phyloP scores from a whole-genome alignment of 129 eudicot species.

The Centaurea solstitialis region DNA sequence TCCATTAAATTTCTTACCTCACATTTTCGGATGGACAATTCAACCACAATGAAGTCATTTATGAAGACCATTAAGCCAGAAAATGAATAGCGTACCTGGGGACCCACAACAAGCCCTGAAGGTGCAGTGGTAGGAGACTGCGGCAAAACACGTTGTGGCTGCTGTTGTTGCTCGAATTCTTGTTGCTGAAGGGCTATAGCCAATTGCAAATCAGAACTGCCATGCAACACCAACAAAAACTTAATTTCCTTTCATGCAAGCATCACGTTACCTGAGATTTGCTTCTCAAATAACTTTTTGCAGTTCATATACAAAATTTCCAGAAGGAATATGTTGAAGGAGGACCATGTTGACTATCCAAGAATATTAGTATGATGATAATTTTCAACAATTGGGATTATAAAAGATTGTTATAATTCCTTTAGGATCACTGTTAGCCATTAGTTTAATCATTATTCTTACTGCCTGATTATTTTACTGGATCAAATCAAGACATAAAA shows the following conservation, averaged over 20 bases:
- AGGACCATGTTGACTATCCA: too few relatives aligned
- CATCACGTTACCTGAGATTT: not conserved
- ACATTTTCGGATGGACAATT: not conserved
- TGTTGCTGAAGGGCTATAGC: slow-evolving; percentile 91
- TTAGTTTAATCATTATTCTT: too few relatives aligned
- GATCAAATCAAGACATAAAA: not conserved
- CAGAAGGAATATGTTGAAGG: not conserved
- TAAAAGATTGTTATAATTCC: too few relatives aligned
- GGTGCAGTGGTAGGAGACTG: slow-evolving; percentile 45
- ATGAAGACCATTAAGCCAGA: not conserved
- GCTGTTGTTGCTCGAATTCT: slow-evolving; percentile 67
- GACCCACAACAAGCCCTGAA: slow-evolving; percentile 81
- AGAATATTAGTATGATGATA: too few relatives aligned
- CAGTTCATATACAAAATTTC: not conserved
- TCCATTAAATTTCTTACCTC: not conserved
- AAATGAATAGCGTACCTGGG: slow-evolving; percentile 54
- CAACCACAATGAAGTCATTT: not conserved
- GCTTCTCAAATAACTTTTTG: not conserved
- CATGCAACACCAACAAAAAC: slow-evolving; percentile 20
- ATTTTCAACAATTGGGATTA: too few relatives aligned
- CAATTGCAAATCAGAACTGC: slow-evolving; percentile 88
- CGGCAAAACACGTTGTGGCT: slow-evolving; percentile 44
- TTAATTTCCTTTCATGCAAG: not conserved
- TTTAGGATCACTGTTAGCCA: too few relatives aligned
- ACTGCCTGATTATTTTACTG: not conserved